Evolutionary conservation across 768 basidiomycete species (phyloP), one percentile per base, ranked within the genome.

Genomic region (Mycena indigotica): DNA sequence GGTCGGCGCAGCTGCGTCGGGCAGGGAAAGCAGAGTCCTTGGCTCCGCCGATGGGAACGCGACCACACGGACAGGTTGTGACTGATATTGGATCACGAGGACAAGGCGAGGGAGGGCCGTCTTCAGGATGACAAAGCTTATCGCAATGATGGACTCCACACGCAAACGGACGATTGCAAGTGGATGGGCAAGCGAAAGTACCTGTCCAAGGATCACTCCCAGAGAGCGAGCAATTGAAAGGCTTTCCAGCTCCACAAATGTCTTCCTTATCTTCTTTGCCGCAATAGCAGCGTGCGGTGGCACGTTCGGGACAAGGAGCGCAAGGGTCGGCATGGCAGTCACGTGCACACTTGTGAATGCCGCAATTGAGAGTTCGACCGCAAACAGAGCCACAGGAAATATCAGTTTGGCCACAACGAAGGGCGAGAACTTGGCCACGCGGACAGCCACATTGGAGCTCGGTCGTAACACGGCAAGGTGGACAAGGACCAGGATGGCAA

Each of bases 401-500:
- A 74, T 69, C 53, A 58, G 66, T 52, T 58, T 75, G 70, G 3
- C 84, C 83, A 69, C 89, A 89, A 4, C 84, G 77, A 60, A 87
- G 79, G 0, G 83, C 78, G 46, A 89, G 74, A 1, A 75, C 70
- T 29, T 83, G 78, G 58, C 84, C 80, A 46, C 82, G 81, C n/a
- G 78, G 77, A 61, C 95, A 98, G 50, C 91, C 86, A 68, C 97
- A 99, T 1, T 80, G 75, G n/a, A 86, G 73, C 40, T 84, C 81
- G 0, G 89, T 84, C 4, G 89, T 91, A 12, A 96, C 82, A 60
- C 85, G 83, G 67, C 97, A 99, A 0, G 94, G 94, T 0, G 95
- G 95, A 73, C 97, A 99, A 0, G 96, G 97, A 0, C 96, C 97
- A 0, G 97, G 96, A 70, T 98, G 96, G 67, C 96, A 98, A 15